These are phyloP conservation scores for Tricholoma matsutake DNA, from an alignment of 768 basidiomycete genomes.

Conservation along the genomic window DNA sequence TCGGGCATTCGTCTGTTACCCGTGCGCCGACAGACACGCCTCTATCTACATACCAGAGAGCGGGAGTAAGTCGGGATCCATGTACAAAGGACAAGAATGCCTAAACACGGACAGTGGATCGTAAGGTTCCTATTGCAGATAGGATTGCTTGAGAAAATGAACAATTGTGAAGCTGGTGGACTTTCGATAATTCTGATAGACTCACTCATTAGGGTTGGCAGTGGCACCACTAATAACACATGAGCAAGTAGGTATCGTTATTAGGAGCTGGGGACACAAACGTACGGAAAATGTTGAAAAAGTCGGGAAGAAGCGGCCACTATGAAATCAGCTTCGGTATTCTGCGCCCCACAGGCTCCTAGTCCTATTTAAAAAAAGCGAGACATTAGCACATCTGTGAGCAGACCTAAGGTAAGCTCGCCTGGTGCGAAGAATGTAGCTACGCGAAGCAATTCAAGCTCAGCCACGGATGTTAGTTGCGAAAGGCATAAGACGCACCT, in stretches of 20 bases:
- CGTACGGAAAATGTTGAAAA: constrained; percentile 14
- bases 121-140: constrained; percentile 11
- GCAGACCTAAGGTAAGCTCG: neutral
- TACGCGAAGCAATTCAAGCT: neutral
- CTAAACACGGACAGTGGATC: constrained; percentile 4
- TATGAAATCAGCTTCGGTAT: constrained; percentile 5
- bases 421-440: constrained; percentile 6
- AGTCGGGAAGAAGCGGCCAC: constrained; percentile 11
- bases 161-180: neutral
- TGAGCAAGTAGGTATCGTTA: neutral
- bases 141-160: constrained; percentile 9
- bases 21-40: constrained; percentile 10
- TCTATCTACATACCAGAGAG: constrained; percentile 1
- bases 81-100: neutral
- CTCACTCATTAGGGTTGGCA: constrained; percentile 12
- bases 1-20: constrained; percentile 12
- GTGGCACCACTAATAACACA: constrained; percentile 8
- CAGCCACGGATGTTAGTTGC: neutral
- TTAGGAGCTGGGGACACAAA: neutral
- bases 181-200: neutral
- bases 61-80: neutral
- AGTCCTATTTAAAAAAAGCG: neutral
- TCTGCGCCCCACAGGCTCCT: constrained; percentile 14
- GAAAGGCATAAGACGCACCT: neutral
- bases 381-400: neutral